Conservation (phyloP, 192 early-diverging fungal genomes). For the Podila minutissima region DNA sequence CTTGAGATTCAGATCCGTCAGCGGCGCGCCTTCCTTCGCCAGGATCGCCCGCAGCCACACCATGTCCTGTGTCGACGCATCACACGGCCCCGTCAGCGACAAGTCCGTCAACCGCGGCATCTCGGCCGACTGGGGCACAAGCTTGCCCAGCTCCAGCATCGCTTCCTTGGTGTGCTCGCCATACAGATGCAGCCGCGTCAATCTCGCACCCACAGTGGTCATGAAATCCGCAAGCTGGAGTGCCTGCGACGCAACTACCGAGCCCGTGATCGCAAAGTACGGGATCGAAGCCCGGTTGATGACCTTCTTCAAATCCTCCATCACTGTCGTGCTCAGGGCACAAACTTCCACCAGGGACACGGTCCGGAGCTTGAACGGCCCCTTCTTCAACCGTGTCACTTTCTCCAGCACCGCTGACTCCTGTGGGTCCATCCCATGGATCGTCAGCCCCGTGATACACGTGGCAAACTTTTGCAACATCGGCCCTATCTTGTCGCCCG, state of each 20-base stretch:
- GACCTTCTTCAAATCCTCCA: constrained; percentile 29
- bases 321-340: background rate
- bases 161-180: constrained; percentile 21
- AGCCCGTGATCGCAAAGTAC: constrained; percentile 18
- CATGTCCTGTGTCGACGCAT: constrained; percentile 17
- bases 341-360: constrained; percentile 17
- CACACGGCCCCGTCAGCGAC: constrained; percentile 24
- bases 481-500: constrained; percentile 38
- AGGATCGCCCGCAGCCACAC: constrained; percentile 25
- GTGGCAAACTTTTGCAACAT: constrained; percentile 37
- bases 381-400: constrained; percentile 21
- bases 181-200: constrained; percentile 24
- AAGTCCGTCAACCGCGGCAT: constrained; percentile 15
- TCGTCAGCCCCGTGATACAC: constrained; percentile 15
- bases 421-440: constrained; percentile 22
- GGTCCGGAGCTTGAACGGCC: constrained; percentile 25
- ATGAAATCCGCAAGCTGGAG: constrained; percentile 23
- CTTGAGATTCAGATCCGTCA: constrained; percentile 22
- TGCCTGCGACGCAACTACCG: background rate
- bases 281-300: constrained; percentile 3
- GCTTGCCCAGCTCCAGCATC: constrained; percentile 20
- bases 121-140: constrained; percentile 7
- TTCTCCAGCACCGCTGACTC: constrained; percentile 35
- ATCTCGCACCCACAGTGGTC: constrained; percentile 10
- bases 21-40: constrained; percentile 6